Conservation (phyloP, 2,329 filamentous ascomycete genomes). For the Metarhizium album region DNA sequence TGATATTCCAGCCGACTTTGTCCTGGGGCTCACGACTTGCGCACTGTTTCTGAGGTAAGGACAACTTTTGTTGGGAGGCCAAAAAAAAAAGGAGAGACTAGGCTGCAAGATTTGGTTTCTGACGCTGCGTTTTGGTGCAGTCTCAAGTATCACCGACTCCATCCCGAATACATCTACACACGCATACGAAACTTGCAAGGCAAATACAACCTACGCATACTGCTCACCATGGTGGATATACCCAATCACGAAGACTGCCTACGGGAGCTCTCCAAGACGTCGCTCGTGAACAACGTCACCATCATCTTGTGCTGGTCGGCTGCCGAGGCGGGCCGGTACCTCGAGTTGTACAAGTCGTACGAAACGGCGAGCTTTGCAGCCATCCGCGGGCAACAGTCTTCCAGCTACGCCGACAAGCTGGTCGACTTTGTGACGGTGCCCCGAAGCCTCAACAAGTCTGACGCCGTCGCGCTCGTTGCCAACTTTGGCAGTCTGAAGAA, state of each 20-base stretch:
- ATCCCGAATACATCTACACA: slow-evolving; percentile 96
- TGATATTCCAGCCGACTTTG: slow-evolving; percentile 91
- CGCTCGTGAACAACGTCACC: slow-evolving; percentile 84
- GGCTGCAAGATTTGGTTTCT: not conserved
- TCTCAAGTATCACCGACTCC: slow-evolving; percentile 92
- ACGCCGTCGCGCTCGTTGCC: slow-evolving; percentile 80
- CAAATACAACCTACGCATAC: slow-evolving; percentile 75
- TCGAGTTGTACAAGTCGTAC: slow-evolving; percentile 90
- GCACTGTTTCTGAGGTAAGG: slow-evolving; percentile 76
- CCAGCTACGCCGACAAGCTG: slow-evolving; percentile 74
- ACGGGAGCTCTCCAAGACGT: slow-evolving; percentile 85
- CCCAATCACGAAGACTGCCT: slow-evolving; percentile 84
- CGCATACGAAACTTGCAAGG: slow-evolving; percentile 76
- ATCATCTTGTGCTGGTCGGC: slow-evolving; percentile 90
- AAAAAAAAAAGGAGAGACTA: not conserved
- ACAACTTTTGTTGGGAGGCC: no score
- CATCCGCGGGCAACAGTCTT: slow-evolving; percentile 77
- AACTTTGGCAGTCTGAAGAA: slow-evolving; percentile 84
- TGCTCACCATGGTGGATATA: slow-evolving; percentile 91
- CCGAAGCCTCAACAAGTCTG: slow-evolving; percentile 84
- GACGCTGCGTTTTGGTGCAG: slow-evolving; percentile 22
- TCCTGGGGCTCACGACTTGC: slow-evolving; percentile 77
- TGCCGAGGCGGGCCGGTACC: slow-evolving; percentile 83
- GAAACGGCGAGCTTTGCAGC: slow-evolving; percentile 72
- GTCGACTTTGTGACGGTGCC: slow-evolving; percentile 90